Conservation (phyloP, 768 basidiomycete species). For the Collybiopsis luxurians region DNA sequence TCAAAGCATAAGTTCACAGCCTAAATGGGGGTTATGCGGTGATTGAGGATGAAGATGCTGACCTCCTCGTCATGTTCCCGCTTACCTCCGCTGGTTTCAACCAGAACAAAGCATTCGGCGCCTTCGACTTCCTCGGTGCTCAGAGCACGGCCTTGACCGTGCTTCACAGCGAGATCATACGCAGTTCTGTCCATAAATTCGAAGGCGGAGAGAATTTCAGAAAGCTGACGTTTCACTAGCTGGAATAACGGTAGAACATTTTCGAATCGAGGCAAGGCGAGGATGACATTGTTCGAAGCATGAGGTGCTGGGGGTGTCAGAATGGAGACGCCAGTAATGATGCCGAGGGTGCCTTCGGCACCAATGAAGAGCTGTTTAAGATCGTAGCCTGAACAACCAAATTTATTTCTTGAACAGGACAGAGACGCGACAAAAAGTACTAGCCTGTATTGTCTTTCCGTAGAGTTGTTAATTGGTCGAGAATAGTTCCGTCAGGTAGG, state of each 20-base stretch:
- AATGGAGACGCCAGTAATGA: slow-evolving; percentile 94
- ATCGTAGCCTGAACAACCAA: slow-evolving; percentile 76
- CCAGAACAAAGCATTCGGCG: slow-evolving; percentile 85
- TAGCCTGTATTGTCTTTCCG: slow-evolving; percentile 97
- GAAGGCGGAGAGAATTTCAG: slow-evolving; percentile 96
- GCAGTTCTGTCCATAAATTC: slow-evolving; percentile 92
- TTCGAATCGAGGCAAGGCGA: slow-evolving; percentile 84
- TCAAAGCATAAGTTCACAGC: background rate
- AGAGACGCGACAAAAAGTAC: slow-evolving; percentile 14
- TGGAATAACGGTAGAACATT: slow-evolving; percentile 85
- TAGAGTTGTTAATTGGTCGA: slow-evolving; percentile 84
- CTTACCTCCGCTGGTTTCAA: slow-evolving; percentile 93
- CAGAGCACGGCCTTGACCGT: slow-evolving; percentile 77
- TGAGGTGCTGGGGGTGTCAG: slow-evolving; percentile 81
- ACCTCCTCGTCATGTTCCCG: slow-evolving; percentile 95
- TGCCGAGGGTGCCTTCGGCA: slow-evolving; percentile 92
- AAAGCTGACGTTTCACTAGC: slow-evolving; percentile 75
- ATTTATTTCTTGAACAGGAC: background rate
- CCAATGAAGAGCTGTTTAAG: slow-evolving; percentile 98
- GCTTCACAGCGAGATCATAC: slow-evolving; percentile 80
- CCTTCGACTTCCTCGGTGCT: slow-evolving; percentile 71
- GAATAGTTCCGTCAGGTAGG: slow-evolving; percentile 87
- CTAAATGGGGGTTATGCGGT: background rate
- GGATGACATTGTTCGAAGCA: slow-evolving; percentile 87
- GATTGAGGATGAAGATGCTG: slow-evolving; percentile 8